Evolutionary conservation across 768 basidiomycete genomes (phyloP).

Genomic region (Lactarius sanguifluus): DNA sequence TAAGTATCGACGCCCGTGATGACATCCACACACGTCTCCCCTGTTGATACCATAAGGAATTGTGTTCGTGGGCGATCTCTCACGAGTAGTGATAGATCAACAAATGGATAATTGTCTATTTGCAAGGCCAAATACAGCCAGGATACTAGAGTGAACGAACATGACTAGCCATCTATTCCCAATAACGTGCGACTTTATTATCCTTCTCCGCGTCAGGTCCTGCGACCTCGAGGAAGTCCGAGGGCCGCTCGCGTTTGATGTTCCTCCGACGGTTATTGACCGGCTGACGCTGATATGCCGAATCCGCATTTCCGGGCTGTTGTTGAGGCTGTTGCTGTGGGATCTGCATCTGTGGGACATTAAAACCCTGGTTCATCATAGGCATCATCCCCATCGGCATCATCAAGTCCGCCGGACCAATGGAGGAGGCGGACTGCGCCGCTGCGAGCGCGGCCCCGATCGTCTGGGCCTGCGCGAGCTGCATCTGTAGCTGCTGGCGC

Average conservation of each 20-base stretch:
- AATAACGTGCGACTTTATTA: conserved; percentile 67
- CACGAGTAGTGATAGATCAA: background rate
- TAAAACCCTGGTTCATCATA: conserved; percentile 25
- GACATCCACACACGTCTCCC: background rate
- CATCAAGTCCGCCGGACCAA: conserved; percentile 43
- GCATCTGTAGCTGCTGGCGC: conserved; percentile 75
- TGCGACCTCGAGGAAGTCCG: conserved; percentile 74
- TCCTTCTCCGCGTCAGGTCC: conserved; percentile 53
- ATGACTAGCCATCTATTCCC: conserved; percentile 51
- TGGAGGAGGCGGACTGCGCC: conserved; percentile 33
- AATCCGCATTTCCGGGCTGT: conserved; percentile 68
- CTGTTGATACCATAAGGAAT: background rate
- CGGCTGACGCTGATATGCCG: conserved; percentile 83
- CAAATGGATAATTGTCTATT: background rate
- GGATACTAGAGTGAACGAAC: background rate
- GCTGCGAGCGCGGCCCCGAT: conserved; percentile 59
- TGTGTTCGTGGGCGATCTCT: background rate
- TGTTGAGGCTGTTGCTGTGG: conserved; percentile 52
- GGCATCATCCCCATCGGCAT: conserved; percentile 33
- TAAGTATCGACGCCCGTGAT: background rate
- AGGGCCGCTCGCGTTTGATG: conserved; percentile 78
- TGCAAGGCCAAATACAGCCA: background rate
- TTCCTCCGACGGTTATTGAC: conserved; percentile 77
- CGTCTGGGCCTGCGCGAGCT: conserved; percentile 76
- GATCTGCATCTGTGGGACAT: conserved; percentile 25